A percentile compares a stretch with the other conserved stretches of the same genome.
Evolutionary conservation across 2,329 filamentous ascomycete species (phyloP).

Genomic region (Colletotrichum sp.): DNA sequence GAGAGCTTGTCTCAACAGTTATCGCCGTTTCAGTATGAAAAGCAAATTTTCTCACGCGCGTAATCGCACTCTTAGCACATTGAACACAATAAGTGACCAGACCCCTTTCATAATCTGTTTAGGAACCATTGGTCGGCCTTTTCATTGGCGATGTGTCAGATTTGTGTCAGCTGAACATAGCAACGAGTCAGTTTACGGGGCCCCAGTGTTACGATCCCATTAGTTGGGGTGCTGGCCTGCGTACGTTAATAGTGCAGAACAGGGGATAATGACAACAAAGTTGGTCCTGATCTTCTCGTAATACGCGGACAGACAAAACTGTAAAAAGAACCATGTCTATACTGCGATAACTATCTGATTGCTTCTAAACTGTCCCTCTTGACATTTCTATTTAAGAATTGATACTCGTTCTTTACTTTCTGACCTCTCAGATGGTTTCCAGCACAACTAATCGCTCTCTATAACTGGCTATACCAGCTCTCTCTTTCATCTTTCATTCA

Average conservation of each 20-base stretch:
- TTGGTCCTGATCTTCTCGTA: neutral
- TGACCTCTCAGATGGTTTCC: fast-evolving
- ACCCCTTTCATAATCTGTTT: too few relatives aligned
- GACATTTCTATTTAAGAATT: neutral
- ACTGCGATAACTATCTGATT: neutral
- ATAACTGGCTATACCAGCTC: neutral
- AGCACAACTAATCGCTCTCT: neutral
- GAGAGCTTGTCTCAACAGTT: neutral
- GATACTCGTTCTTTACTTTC: neutral
- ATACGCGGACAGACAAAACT: neutral
- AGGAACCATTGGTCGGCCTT: neutral
- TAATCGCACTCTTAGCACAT: neutral
- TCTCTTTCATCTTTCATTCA: neutral
- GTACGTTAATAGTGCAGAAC: neutral
- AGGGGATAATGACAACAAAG: neutral
- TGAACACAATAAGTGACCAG: neutral
- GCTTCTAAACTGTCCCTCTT: neutral
- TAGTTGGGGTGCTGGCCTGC: neutral
- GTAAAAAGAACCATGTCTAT: neutral
- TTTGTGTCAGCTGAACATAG: neutral
- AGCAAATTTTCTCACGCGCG: neutral
- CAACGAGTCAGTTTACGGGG: neutral
- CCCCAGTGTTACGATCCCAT: neutral
- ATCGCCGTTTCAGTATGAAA: neutral
- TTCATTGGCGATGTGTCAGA: neutral